Evolutionary conservation across 352 stramenopile genomes (phyloP).

Genomic region (Globisporangium viniferum): DNA sequence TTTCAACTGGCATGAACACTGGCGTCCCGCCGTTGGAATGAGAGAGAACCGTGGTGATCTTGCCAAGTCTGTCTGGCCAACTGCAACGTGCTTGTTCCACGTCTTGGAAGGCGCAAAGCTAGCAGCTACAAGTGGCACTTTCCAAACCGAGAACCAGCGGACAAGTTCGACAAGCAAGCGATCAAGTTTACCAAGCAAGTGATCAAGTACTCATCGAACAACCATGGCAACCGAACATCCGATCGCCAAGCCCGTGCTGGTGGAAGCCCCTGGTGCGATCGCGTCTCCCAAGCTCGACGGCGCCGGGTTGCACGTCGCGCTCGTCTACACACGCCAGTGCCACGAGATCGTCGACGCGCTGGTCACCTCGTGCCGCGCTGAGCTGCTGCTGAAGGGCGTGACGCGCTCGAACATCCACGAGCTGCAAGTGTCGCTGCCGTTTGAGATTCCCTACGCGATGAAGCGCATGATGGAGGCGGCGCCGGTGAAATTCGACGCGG

Average conservation of each 20-base stretch:
- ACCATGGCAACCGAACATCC: background rate
- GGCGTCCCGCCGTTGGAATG: background rate
- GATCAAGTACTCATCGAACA: background rate
- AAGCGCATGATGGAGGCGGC: constrained; percentile 21
- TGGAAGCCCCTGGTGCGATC: background rate
- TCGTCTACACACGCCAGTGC: constrained; percentile 30
- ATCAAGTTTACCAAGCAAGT: background rate
- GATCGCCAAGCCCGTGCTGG: background rate
- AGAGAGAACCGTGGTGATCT: background rate
- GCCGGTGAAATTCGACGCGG: constrained; percentile 20
- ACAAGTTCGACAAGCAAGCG: background rate
- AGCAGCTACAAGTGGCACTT: background rate
- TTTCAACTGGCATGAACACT: background rate
- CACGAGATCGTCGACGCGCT: constrained; percentile 26
- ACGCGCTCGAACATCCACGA: constrained; percentile 27
- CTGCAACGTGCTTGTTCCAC: background rate
- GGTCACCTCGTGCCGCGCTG: constrained; percentile 25
- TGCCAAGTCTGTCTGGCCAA: background rate
- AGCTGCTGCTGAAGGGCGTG: constrained; percentile 32
- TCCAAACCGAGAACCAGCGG: background rate
- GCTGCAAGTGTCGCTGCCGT: constrained; percentile 27
- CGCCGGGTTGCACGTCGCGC: constrained; percentile 21
- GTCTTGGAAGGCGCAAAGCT: background rate
- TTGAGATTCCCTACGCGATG: constrained; percentile 33
- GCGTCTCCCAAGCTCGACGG: constrained; percentile 21